These are phyloP conservation scores for Peronosclerospora sorghi DNA, from an alignment of 352 stramenopile genomes.

Conservation along the genomic window DNA sequence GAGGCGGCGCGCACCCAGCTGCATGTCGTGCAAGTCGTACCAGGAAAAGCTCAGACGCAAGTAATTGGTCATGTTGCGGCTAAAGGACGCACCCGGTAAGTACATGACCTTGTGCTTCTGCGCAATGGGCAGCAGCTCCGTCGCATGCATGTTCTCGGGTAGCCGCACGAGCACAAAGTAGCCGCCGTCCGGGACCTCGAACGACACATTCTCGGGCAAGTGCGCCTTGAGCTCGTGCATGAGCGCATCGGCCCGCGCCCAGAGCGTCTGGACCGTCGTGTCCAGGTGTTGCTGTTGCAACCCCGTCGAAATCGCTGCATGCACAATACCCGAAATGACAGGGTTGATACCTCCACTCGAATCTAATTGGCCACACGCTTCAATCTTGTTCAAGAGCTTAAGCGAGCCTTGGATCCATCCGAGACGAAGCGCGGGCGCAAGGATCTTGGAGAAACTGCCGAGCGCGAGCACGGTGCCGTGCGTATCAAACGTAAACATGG, in stretches of 20 bases:
- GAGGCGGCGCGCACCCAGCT: slow-evolving; percentile 63
- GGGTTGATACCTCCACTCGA: slow-evolving; percentile 88
- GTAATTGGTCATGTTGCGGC: slow-evolving; percentile 81
- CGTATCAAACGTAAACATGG: slow-evolving; percentile 77
- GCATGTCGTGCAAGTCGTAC: slow-evolving; percentile 74
- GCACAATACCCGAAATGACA: slow-evolving; percentile 85
- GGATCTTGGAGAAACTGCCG: slow-evolving; percentile 93
- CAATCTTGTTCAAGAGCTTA: slow-evolving; percentile 65
- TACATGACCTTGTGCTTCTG: slow-evolving; percentile 85
- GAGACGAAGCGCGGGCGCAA: slow-evolving; percentile 84
- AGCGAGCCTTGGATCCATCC: slow-evolving; percentile 78
- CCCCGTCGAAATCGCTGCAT: slow-evolving; percentile 51
- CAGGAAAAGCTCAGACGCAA: slow-evolving; percentile 81
- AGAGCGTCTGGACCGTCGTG: slow-evolving; percentile 60
- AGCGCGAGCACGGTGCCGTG: slow-evolving; percentile 82
- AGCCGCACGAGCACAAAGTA: slow-evolving; percentile 86
- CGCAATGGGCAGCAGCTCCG: slow-evolving; percentile 60
- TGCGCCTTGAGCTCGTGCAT: slow-evolving; percentile 65
- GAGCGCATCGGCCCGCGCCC: slow-evolving; percentile 58
- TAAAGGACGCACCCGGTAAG: slow-evolving; percentile 74
- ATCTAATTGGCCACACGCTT: slow-evolving; percentile 85
- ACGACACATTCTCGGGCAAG: slow-evolving; percentile 45
- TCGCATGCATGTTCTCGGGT: slow-evolving; percentile 61
- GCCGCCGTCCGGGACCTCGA: slow-evolving; percentile 71
- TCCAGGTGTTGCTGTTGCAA: slow-evolving; percentile 71